Percentiles rank a stretch among this genome's conserved stretches.
Conservation (phyloP, 495 filamentous ascomycete genomes). For the Penicillium turbatum region DNA sequence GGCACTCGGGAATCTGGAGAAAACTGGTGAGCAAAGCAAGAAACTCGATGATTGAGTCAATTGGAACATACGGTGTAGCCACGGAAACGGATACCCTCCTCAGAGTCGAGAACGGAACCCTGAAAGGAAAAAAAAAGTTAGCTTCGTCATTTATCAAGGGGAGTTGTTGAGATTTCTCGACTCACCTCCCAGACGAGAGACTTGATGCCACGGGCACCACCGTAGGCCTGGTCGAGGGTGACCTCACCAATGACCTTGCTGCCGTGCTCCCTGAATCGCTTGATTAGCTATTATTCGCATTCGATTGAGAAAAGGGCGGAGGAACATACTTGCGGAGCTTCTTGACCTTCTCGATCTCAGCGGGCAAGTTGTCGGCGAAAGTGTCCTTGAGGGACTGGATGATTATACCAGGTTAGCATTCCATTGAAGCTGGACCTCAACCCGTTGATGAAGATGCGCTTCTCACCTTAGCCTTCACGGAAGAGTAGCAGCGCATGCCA, state of each 20-base stretch:
- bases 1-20: slow-evolving; percentile 89
- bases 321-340: slow-evolving; percentile 79
- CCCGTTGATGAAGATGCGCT: slow-evolving; percentile 4
- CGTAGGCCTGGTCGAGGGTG: slow-evolving; percentile 98
- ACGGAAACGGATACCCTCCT: slow-evolving; percentile 99
- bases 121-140: slow-evolving; percentile 24
- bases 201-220: slow-evolving; percentile 98
- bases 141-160: slow-evolving; percentile 3
- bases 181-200: slow-evolving; percentile 90
- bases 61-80: slow-evolving; percentile 72
- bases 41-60: neutral
- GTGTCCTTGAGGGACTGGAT: slow-evolving; percentile 91
- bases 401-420: slow-evolving; percentile 17
- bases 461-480: slow-evolving; percentile 77
- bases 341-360: slow-evolving; percentile 99
- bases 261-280: slow-evolving; percentile 72
- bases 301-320: slow-evolving; percentile 4
- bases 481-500: slow-evolving; percentile 82
- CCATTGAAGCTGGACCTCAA: slow-evolving; percentile 9
- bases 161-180: slow-evolving; percentile 1
- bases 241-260: slow-evolving; percentile 95
- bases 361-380: slow-evolving; percentile 91
- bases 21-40: slow-evolving; percentile 16
- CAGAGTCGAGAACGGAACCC: slow-evolving; percentile 94
- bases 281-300: slow-evolving; percentile 18